Evolutionary conservation across 2,329 filamentous ascomycete species (phyloP).

Genomic region (Fusarium tricinctum): DNA sequence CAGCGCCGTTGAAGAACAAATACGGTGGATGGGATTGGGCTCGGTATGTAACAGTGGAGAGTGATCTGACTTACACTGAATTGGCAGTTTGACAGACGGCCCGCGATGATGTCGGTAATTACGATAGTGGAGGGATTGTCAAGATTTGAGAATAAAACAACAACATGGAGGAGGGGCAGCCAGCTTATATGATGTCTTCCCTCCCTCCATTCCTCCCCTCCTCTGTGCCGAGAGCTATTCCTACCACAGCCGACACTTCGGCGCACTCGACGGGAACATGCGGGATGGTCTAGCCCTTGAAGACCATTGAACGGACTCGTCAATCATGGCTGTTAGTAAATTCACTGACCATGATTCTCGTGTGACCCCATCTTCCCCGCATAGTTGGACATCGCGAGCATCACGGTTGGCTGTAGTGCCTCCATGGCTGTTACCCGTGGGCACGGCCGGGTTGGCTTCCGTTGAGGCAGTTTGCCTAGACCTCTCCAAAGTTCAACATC

Average conservation of each 20-base stretch:
- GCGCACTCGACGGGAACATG: conserved; percentile 51
- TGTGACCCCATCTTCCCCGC: conserved; percentile 49
- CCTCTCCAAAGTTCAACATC: conserved; percentile 20
- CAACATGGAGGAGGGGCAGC: conserved; percentile 36
- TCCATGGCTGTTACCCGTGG: conserved; percentile 30
- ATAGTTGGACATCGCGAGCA: conserved; percentile 44
- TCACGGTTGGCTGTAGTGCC: conserved; percentile 45
- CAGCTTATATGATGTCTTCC: conserved; percentile 43
- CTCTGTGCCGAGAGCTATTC: conserved; percentile 51
- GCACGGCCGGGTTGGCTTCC: conserved; percentile 23
- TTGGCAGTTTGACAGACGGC: conserved; percentile 29
- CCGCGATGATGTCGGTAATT: conserved; percentile 45
- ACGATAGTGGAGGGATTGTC: conserved; percentile 36
- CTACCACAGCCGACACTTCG: conserved; percentile 51
- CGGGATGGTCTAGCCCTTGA: conserved; percentile 46
- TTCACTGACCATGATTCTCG: conserved; percentile 47
- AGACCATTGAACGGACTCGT: conserved; percentile 42
- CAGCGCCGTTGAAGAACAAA: conserved; percentile 38
- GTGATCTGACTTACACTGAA: conserved; percentile 47
- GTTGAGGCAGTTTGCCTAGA: conserved; percentile 18
- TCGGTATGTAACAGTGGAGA: conserved; percentile 42
- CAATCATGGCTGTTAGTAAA: conserved; percentile 35
- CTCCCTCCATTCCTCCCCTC: conserved; percentile 30
- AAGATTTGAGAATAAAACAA: conserved; percentile 26
- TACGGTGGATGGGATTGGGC: conserved; percentile 42